Evolutionary conservation across 2,329 filamentous ascomycete species (phyloP).

Genomic region (Ophiostoma sp.): DNA sequence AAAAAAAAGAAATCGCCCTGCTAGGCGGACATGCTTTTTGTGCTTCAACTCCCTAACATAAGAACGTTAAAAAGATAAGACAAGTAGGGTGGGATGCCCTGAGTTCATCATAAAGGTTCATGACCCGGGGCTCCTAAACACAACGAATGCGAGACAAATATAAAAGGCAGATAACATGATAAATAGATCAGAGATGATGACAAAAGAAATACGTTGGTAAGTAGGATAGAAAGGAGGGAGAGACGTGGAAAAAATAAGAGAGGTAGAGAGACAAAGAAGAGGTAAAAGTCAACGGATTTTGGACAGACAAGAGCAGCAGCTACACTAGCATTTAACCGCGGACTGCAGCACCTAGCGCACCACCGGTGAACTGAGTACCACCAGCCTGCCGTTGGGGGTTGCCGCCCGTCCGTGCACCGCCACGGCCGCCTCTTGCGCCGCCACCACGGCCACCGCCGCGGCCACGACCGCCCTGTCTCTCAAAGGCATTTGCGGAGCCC

Average conservation of each 20-base stretch:
- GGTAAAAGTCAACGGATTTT: not conserved
- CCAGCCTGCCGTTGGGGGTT: conserved; percentile 61
- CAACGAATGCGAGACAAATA: not conserved
- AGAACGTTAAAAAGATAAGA: conserved; percentile 11
- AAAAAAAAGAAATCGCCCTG: conserved; percentile 10
- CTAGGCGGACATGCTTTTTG: conserved; percentile 12
- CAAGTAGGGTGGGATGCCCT: not conserved
- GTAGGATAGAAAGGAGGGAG: not conserved
- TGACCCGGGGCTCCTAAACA: conserved; percentile 4
- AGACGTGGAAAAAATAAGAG: not conserved
- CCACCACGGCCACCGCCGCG: conserved; percentile 62
- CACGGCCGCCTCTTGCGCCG: conserved; percentile 56
- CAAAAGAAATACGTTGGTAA: not conserved
- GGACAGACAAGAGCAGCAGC: conserved; percentile 6
- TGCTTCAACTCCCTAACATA: conserved; percentile 9
- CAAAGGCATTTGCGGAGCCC: conserved; percentile 90
- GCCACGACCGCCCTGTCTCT: conserved; percentile 78
- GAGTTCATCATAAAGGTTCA: conserved; percentile 8
- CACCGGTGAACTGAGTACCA: conserved; percentile 75
- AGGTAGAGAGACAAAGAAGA: not conserved
- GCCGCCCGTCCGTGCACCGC: conserved; percentile 54
- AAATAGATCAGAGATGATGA: not conserved
- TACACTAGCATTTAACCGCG: conserved; percentile 43
- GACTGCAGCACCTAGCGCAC: conserved; percentile 66
- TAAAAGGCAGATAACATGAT: not conserved